Evolutionary conservation across 2,329 filamentous ascomycete genomes (phyloP).

Genomic region (Fusarium gaditjirri): DNA sequence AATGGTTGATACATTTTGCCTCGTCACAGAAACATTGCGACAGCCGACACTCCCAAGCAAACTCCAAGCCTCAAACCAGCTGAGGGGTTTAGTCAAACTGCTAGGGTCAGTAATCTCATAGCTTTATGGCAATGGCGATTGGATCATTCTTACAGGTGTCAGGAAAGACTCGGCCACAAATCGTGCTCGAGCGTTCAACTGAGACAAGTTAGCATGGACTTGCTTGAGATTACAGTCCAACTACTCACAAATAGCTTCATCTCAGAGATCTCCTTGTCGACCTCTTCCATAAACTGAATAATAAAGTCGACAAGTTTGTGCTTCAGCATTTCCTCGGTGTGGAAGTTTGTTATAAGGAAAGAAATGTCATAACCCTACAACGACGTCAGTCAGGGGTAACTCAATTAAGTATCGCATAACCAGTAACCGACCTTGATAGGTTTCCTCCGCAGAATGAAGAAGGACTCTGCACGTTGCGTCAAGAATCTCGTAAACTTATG

Average conservation of each 20-base stretch:
- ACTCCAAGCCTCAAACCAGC: slow-evolving; percentile 34
- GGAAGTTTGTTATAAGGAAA: slow-evolving; percentile 98
- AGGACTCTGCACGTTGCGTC: slow-evolving; percentile 83
- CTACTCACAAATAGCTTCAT: slow-evolving; percentile 97
- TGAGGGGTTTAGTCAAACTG: slow-evolving; percentile 50
- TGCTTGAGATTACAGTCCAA: background rate
- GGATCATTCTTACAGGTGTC: slow-evolving; percentile 74
- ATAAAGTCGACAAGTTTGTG: slow-evolving; percentile 99
- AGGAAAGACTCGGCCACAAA: slow-evolving; percentile 99
- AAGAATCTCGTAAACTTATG: slow-evolving; percentile 99
- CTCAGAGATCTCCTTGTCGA: slow-evolving; percentile 99
- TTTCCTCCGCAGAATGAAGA: slow-evolving; percentile 96
- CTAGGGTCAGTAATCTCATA: slow-evolving; percentile 11
- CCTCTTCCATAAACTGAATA: slow-evolving; percentile 99
- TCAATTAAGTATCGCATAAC: background rate
- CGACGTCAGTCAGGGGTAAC: slow-evolving; percentile 33
- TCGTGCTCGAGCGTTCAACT: slow-evolving; percentile 96
- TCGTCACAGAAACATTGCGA: slow-evolving; percentile 21
- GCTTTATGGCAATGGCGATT: background rate
- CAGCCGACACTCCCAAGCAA: slow-evolving; percentile 27
- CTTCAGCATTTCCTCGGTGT: slow-evolving; percentile 98
- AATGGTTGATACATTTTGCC: slow-evolving; percentile 19
- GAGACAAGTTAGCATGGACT: slow-evolving; percentile 32
- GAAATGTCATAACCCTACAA: slow-evolving; percentile 94
- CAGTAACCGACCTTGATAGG: slow-evolving; percentile 80